A percentile compares a stretch with the other conserved stretches of the same genome.
Conservation (phyloP, 768 basidiomycete genomes). For the Russula sp. region DNA sequence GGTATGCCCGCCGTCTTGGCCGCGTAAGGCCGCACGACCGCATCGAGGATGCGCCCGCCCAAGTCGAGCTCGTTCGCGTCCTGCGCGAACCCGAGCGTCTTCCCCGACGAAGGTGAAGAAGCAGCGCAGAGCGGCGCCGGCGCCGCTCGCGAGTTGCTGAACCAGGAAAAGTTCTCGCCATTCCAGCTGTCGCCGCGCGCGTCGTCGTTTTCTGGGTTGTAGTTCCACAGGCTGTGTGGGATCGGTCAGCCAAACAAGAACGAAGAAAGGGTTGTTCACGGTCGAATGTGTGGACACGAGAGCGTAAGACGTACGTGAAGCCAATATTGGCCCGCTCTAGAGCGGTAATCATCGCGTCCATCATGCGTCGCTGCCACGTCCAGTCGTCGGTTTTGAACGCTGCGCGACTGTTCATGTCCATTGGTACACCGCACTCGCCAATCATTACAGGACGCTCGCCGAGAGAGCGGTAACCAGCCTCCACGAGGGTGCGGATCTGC, state of each 20-base stretch:
- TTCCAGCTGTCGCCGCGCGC: conserved; percentile 83
- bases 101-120: conserved; percentile 35
- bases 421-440: conserved; percentile 91
- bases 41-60: conserved; percentile 68
- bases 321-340: conserved; percentile 70
- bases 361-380: conserved; percentile 81
- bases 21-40: conserved; percentile 85
- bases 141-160: conserved; percentile 52
- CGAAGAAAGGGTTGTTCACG: background rate
- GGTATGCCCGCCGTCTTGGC: conserved; percentile 88
- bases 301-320: conserved; percentile 62
- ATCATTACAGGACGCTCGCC: conserved; percentile 81
- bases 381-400: conserved; percentile 72
- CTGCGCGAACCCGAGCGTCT: conserved; percentile 46
- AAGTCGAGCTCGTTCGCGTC: conserved; percentile 67
- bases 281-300: background rate
- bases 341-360: conserved; percentile 86
- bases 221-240: conserved; percentile 76
- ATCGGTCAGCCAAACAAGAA: background rate
- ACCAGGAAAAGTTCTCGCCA: conserved; percentile 97
- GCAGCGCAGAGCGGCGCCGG: too few species aligned
- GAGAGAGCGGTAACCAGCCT: conserved; percentile 56
- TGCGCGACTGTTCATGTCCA: conserved; percentile 70
- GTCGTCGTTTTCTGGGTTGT: conserved; percentile 85
- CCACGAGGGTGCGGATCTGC: conserved; percentile 75